Evolutionary conservation across 768 basidiomycete genomes (phyloP), one percentile per base, ranked within the genome.

Genomic region (Hygrocybe punicea): DNA sequence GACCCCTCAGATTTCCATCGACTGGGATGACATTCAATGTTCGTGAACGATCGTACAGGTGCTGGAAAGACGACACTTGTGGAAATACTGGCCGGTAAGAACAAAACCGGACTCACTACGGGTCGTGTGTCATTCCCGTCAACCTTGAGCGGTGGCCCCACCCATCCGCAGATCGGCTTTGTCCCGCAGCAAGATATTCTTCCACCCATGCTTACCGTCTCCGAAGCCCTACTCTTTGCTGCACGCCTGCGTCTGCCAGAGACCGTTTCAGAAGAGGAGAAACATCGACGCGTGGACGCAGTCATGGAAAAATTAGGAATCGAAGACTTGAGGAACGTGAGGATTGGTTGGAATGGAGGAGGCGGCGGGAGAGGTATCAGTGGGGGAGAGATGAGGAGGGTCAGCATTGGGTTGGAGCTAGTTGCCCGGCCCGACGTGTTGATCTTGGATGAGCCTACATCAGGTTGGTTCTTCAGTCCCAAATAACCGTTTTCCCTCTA

Each of bases 61-160:
- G 91, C 93, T 16, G 93, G 93, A 42, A 96, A 96, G 71, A 92
- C 91, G 0, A 93, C 94, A 0, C 76, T 98, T 36, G 86, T 97
- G 16, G 95, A 98, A 65, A 84, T 97, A 36, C 81, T 98, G 9
- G 91, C 93, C 0, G 86, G 88, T 2, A 94, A 89, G 68, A 75
- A 73, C 61, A 98, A 97, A 73, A 78, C 80, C 0, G 95, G 94
- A 0, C 65, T 76, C 2, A 78, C 80, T 2, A 76, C 83, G 1
- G 95, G 95, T 3, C 70, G 70, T 2, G 87, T 95, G 47, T 66
- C 76, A 4, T 87, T 86, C 68, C 78, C 79, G 11, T 69, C 73
- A 16, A 66, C 64, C 21, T 63, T 66, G 17, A 67, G 61, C 45
- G 65, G 60, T 45, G 62, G 52, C 19, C 45, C 55, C 17, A 37